A percentile compares a stretch with the other conserved stretches of the same genome.
These are phyloP conservation scores for Diaporthe sp. DNA, from an alignment of 2,329 filamentous ascomycete genomes.

Conservation along the genomic window DNA sequence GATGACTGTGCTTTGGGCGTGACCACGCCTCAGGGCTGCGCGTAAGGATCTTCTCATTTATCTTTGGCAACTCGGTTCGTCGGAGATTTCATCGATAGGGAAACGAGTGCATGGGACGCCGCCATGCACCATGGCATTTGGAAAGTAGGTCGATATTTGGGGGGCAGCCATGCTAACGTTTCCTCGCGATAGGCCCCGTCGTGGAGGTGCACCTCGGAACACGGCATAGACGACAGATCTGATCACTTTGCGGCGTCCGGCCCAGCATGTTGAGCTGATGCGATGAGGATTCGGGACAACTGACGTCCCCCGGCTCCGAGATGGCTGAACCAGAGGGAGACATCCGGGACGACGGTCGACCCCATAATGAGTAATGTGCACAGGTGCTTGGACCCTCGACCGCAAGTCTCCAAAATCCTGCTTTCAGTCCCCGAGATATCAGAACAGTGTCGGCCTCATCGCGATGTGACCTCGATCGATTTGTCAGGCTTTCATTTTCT, in stretches of 20 bases:
- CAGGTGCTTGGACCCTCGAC: neutral
- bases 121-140: neutral
- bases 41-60: slow-evolving; percentile 56
- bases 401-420: neutral
- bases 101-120: too few species aligned
- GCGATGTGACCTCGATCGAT: slow-evolving; percentile 2
- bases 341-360: neutral
- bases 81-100: neutral
- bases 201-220: slow-evolving; percentile 38
- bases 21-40: slow-evolving; percentile 70
- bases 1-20: slow-evolving; percentile 71
- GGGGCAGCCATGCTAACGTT: neutral
- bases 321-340: neutral
- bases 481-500: slow-evolving; percentile 7
- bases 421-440: neutral
- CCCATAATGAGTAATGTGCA: slow-evolving; percentile 34
- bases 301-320: neutral
- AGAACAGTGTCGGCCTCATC: slow-evolving; percentile 13
- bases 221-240: slow-evolving; percentile 14
- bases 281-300: neutral
- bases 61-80: neutral
- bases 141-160: neutral
- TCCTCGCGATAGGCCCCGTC: slow-evolving; percentile 21
- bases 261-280: neutral
- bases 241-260: neutral